Conservation (phyloP, 1,284 basidiomycete species). For the Leccinum colubrinum region DNA sequence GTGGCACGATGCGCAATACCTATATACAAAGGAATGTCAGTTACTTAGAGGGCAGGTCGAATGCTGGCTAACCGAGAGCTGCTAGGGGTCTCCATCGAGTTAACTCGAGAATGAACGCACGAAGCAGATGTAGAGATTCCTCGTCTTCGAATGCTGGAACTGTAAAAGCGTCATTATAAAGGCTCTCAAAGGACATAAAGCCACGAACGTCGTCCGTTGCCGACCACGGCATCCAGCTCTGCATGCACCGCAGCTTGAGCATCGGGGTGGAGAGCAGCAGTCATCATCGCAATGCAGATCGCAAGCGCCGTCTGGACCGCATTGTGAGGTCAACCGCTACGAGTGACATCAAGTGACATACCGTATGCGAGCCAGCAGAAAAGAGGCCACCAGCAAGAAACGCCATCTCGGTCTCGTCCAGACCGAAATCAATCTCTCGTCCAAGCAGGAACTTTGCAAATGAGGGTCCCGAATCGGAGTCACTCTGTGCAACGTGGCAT, state of each 20-base stretch:
- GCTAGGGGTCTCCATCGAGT: conserved; percentile 11
- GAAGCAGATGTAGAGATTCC: conserved; percentile 4
- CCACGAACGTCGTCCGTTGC: conserved; percentile 4
- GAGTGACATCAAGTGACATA: conserved; percentile 1
- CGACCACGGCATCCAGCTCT: conserved; percentile 11
- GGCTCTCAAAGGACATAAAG: background rate
- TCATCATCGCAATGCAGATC: background rate
- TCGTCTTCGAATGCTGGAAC: conserved; percentile 11
- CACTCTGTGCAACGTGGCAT: background rate
- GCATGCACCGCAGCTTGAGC: conserved; percentile 12
- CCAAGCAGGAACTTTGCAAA: conserved; percentile 15
- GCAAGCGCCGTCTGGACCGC: background rate
- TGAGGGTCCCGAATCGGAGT: conserved; percentile 7
- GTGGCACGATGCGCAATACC: conserved; percentile 10
- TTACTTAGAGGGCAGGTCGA: too few species aligned
- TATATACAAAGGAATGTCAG: background rate
- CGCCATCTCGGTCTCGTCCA: conserved; percentile 15
- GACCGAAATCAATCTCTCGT: conserved; percentile 7
- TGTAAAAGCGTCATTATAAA: background rate
- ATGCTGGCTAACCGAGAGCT: background rate
- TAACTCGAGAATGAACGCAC: conserved; percentile 14
- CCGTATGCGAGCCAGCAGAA: conserved; percentile 5
- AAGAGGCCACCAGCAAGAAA: conserved; percentile 9
- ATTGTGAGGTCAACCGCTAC: background rate
- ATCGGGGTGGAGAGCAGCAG: conserved; percentile 7